phyloP scores from a whole-genome alignment of 306 rosid species.

The Mimosa pudica region DNA sequence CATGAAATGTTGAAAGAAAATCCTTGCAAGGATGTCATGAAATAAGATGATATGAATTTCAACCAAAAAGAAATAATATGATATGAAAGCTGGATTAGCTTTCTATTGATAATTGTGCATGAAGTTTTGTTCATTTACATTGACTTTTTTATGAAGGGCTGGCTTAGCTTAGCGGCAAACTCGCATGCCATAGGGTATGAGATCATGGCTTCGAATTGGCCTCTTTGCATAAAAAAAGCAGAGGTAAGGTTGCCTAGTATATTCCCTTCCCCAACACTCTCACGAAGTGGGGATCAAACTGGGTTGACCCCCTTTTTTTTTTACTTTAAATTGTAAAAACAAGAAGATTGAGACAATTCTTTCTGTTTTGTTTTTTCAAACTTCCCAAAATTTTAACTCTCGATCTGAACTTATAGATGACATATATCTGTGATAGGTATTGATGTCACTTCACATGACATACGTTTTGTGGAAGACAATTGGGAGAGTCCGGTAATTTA shows the following conservation, averaged over 20 bases:
- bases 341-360: constrained; percentile 17
- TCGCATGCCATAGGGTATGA: too few relatives aligned
- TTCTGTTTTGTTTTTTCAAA: background rate
- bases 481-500: constrained; percentile 98
- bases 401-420: constrained; percentile 36
- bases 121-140: background rate
- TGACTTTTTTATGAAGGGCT: background rate
- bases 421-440: constrained; percentile 62
- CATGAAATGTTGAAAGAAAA: constrained; percentile 21
- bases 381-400: constrained; percentile 28
- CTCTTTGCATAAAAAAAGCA: too few relatives aligned
- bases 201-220: too few relatives aligned
- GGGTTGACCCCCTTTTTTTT: too few relatives aligned
- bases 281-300: too few relatives aligned
- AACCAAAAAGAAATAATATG: background rate
- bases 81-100: constrained; percentile 12
- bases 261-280: too few relatives aligned
- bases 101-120: background rate
- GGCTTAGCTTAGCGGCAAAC: too few relatives aligned
- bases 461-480: constrained; percentile 96
- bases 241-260: too few relatives aligned
- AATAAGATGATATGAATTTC: constrained; percentile 10
- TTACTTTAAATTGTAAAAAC: constrained; percentile 11
- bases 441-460: constrained; percentile 85
- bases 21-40: constrained; percentile 13